Base-by-base conservation (phyloP, 1,139 yeast genomes). In the Candida smagusa region DNA sequence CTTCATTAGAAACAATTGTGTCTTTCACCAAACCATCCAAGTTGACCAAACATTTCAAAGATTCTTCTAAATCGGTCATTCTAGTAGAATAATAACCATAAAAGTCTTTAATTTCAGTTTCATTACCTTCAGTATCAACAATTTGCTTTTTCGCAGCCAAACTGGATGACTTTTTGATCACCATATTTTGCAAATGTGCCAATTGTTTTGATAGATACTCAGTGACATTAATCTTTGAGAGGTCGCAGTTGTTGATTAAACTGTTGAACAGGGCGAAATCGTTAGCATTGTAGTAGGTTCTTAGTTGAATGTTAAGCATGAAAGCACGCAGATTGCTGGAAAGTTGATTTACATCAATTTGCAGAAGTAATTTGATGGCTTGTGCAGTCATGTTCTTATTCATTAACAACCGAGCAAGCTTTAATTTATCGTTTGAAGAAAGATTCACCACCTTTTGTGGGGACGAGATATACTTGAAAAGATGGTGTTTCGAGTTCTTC, bases 151-250 rank as follows among this genome's bases (percentile, higher is more conserved):
- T 42, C 13, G 33, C 33, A 19, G 33, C 24, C 9, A 34, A 30
- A 22, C 44, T 37, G 11, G 39, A 34, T 24, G 45, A 35, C 31
- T 52, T 53, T 33, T 44, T 45, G 9, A 28, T 28, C 24, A 68
- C 44, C 29, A 43, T 44, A 31, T 50, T 53, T 40, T 65, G 71
- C 11, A 69, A 49, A 34, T 41, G 55, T 30, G 55, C 51, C 36
- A 66, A 58, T 33, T 68, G 71, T 32, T 57, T 52, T 38, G 56
- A 49, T 12, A 68, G 45, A 43, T 63, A 69, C 2, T 71, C 73
- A 31, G 63, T 61, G n/a, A 68, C 48, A 2, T 53, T 49, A 12
- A 59, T 52, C 2, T 54, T 55, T 30, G 63, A 50, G 3, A 68
- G 44, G 2, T 70, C 65, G 42, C 69, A 70, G 3, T 46, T 38